phyloP scores from a whole-genome alignment of 176 grass and related monocot genomes.

The Triticum timopheevii region DNA sequence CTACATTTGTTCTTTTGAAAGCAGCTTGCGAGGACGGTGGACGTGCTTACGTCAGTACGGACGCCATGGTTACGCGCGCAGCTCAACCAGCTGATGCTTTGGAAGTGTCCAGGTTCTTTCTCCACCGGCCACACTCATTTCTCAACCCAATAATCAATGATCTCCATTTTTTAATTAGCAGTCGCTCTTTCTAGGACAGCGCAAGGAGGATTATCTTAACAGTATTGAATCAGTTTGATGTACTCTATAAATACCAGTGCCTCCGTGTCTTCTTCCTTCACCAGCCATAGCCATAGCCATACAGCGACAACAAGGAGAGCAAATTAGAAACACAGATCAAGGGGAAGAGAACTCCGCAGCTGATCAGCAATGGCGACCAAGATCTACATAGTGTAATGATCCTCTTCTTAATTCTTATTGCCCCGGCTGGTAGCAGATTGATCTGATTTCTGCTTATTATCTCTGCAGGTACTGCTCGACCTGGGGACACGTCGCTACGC shows the following conservation, averaged over 20 bases:
- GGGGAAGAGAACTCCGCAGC: not conserved
- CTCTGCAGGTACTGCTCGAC: not conserved
- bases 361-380: not conserved
- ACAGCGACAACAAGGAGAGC: not conserved
- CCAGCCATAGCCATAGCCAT: not conserved
- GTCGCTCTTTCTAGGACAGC: not conserved
- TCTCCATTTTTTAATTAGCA: not conserved
- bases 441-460: not conserved
- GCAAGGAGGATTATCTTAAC: no score
- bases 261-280: not conserved
- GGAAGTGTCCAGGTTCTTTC: not conserved
- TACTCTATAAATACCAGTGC: not conserved
- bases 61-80: not conserved
- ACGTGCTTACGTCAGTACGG: not conserved
- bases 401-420: not conserved
- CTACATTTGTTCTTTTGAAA: not conserved
- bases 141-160: not conserved
- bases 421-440: not conserved
- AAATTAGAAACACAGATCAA: not conserved
- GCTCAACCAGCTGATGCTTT: not conserved
- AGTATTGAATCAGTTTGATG: not conserved
- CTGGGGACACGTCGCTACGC: conserved; percentile 9
- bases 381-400: conserved; percentile 6
- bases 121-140: not conserved
- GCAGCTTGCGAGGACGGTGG: not conserved